These are phyloP conservation scores for Rhynchospora tenuis DNA, from an alignment of 176 grass and related monocot species.

Conservation along the genomic window DNA sequence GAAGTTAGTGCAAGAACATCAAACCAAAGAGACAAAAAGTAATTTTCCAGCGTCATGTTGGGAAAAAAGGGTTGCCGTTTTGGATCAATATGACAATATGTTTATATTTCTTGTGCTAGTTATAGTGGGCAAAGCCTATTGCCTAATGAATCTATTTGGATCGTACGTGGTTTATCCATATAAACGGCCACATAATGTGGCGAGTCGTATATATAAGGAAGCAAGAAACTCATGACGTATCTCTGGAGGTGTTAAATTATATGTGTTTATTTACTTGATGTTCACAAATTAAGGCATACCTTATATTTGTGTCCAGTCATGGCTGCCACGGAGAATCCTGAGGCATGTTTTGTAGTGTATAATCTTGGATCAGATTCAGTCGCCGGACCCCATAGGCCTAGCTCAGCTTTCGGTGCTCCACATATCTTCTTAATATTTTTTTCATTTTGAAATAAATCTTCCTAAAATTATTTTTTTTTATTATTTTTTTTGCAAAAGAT, in stretches of 20 bases:
- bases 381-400: not conserved
- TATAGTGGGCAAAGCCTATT: not conserved
- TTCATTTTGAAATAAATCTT: not conserved
- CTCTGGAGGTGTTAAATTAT: not conserved
- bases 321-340: not conserved
- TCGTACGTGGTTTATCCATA: not conserved
- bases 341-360: not conserved
- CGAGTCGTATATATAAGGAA: not conserved
- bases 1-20: not conserved
- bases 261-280: not conserved
- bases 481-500: no score
- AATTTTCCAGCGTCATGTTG: not conserved
- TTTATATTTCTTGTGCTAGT: not conserved
- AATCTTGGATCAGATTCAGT: not conserved
- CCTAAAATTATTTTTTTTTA: no score
- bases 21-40: conserved; percentile 8
- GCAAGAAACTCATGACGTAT: not conserved
- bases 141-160: not conserved
- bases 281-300: not conserved
- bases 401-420: conserved; percentile 18
- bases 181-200: not conserved
- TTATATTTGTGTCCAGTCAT: not conserved
- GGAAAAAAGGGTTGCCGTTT: not conserved
- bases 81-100: not conserved
- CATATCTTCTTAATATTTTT: not conserved